phyloP scores from a whole-genome alignment of 192 early-diverging fungal genomes.

The Backusella australiensis region DNA sequence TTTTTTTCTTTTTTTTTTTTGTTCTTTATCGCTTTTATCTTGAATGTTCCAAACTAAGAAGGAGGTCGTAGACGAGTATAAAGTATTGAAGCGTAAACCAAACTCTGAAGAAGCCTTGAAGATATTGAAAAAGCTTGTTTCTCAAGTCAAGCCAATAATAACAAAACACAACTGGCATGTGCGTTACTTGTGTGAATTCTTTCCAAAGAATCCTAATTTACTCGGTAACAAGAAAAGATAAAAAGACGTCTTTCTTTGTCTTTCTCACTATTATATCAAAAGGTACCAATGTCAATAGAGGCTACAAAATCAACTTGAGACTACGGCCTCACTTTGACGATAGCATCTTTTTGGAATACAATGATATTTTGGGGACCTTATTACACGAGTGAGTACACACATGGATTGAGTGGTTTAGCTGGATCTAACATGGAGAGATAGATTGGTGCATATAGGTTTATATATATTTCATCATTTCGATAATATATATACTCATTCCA shows the following conservation, averaged over 20 bases:
- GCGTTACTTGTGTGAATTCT: conserved; percentile 56
- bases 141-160: conserved; percentile 72
- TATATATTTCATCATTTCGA: too few species aligned
- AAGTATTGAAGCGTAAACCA: conserved; percentile 11
- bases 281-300: conserved; percentile 72
- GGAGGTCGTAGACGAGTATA: background rate
- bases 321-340: conserved; percentile 54
- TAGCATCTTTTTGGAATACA: conserved; percentile 54
- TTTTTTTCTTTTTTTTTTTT: background rate
- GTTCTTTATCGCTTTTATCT: background rate
- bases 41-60: background rate
- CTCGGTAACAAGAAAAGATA: conserved; percentile 22
- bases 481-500: too few species aligned
- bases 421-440: background rate
- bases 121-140: conserved; percentile 39
- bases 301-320: conserved; percentile 64
- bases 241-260: too few species aligned
- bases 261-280: background rate
- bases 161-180: conserved; percentile 60
- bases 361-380: conserved; percentile 72
- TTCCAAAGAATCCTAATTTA: conserved; percentile 43
- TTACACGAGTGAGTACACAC: conserved; percentile 58
- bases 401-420: too few species aligned
- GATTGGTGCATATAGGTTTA: conserved; percentile 8
- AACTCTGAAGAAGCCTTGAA: conserved; percentile 35